Evolutionary conservation across 495 filamentous ascomycete genomes (phyloP).

Genomic region (Hypomontagnella monticulosa): DNA sequence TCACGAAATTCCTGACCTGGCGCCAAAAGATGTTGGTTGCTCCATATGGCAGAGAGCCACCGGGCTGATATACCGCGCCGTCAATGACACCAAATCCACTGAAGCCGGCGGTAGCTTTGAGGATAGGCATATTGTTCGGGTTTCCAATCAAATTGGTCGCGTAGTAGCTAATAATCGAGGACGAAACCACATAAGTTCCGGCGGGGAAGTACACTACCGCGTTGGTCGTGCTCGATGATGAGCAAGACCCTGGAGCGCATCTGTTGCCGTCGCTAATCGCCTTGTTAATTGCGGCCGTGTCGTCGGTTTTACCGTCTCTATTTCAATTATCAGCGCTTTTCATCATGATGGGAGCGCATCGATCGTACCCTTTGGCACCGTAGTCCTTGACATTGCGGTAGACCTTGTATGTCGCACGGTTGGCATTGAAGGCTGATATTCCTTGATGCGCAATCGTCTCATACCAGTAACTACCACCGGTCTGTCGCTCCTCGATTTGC

Average conservation of each 20-base stretch:
- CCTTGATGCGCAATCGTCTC: constrained; percentile 59
- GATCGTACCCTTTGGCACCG: constrained; percentile 58
- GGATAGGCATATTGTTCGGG: constrained; percentile 68
- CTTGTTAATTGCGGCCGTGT: constrained; percentile 82
- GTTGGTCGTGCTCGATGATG: constrained; percentile 76
- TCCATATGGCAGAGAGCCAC: constrained; percentile 49
- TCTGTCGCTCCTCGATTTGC: constrained; percentile 31
- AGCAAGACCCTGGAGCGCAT: constrained; percentile 77
- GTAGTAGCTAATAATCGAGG: constrained; percentile 71
- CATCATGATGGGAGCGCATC: neutral
- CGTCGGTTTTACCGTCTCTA: constrained; percentile 77
- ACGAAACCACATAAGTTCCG: constrained; percentile 76
- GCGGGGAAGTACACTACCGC: constrained; percentile 81
- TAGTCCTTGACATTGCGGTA: constrained; percentile 69
- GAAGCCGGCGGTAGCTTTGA: constrained; percentile 72
- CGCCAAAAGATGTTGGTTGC: constrained; percentile 80
- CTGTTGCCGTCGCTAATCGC: constrained; percentile 79
- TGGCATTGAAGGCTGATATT: constrained; percentile 54
- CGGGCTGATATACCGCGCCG: constrained; percentile 57
- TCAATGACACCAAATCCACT: constrained; percentile 69
- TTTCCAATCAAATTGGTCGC: constrained; percentile 76
- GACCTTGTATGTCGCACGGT: constrained; percentile 55
- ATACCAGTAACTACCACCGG: constrained; percentile 52
- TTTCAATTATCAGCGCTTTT: constrained; percentile 17
- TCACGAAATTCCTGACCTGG: constrained; percentile 76